These are phyloP conservation scores for Penicillium angulare DNA, from an alignment of 495 filamentous ascomycete genomes.

Conservation along the genomic window DNA sequence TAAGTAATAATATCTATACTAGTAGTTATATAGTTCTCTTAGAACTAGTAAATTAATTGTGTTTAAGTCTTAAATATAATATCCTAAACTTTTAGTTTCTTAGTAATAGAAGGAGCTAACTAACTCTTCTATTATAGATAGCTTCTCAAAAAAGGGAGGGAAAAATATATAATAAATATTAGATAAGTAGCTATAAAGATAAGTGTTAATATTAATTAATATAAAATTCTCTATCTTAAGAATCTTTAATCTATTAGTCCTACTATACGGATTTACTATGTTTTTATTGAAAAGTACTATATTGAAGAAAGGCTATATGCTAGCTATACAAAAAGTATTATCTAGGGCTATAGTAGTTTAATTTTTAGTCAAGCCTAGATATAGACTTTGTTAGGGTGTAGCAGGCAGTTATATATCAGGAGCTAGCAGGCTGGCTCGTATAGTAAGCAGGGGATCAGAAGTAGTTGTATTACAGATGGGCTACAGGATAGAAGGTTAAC, in stretches of 20 bases:
- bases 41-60: constrained; percentile 38
- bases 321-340: constrained; percentile 43
- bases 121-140: not conserved
- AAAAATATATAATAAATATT: constrained; percentile 59
- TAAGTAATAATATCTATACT: constrained; percentile 53
- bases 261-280: constrained; percentile 53
- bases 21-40: constrained; percentile 46
- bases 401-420: too few species aligned
- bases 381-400: constrained; percentile 31
- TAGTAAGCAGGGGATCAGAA: too few species aligned
- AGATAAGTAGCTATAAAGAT: constrained; percentile 55
- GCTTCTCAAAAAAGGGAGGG: constrained; percentile 30
- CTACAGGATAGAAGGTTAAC: too few species aligned
- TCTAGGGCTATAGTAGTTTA: constrained; percentile 50
- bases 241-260: constrained; percentile 47
- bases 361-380: constrained; percentile 49
- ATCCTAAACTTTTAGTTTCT: constrained; percentile 52
- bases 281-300: constrained; percentile 58
- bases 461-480: too few species aligned
- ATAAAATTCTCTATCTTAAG: constrained; percentile 50
- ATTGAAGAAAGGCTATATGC: constrained; percentile 53
- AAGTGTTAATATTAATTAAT: constrained; percentile 55
- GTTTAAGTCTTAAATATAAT: constrained; percentile 52
- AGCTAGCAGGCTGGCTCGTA: too few species aligned
- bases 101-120: constrained; percentile 22